Base-by-base conservation (phyloP, 108 stramenopile genomes). In the Licmophora abbreviata region DNA sequence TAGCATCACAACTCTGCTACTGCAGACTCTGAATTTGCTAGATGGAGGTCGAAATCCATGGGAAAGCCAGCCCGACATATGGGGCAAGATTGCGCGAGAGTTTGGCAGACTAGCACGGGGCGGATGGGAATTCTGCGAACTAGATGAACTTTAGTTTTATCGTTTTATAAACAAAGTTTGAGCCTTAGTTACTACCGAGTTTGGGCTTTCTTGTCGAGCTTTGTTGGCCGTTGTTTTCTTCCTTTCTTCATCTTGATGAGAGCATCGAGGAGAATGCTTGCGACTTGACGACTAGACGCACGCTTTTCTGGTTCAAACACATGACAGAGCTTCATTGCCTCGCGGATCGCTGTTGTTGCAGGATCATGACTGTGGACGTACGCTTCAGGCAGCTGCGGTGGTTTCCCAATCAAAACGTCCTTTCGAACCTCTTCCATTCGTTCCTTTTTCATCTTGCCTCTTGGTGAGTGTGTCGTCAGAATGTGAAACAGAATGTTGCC, bases 11-110 rank as follows among this genome's bases (percentile, higher is more conserved):
- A 71, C 78, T 2, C 48, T 86, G 42, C 46, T 82, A 33, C 24
- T 86, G 30, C 89, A 91, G 55, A 63, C 64, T 9, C 60, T 74
- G 63, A 48, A 82, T 61, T 45, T 76, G 7, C 48, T 66, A 0
- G 72, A 69, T 44, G 77, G 75, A 1, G 81, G 89, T 20, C 53
- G 85, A 29, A 77, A 59, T 74, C 81, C 89, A 8, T 91, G 89
- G 89, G 89, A 91, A 59, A 66, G 69, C 9, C 70, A 77, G 33
- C 64, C 65, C 0, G 85, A 91, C 51, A 48, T 87, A 33, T 61
- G 58, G 59, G 74, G 61, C 21, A 91, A 91, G 43, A 58, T 91
- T 22, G 51, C 68, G 30, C 58, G 89, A 51, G 89, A 91, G 61
- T 68, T 81, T 35, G 55, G 46, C 62, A 30, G 80, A 41, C 29